phyloP scores from a whole-genome alignment of 495 filamentous ascomycete genomes.

The Penicillium parvum region DNA sequence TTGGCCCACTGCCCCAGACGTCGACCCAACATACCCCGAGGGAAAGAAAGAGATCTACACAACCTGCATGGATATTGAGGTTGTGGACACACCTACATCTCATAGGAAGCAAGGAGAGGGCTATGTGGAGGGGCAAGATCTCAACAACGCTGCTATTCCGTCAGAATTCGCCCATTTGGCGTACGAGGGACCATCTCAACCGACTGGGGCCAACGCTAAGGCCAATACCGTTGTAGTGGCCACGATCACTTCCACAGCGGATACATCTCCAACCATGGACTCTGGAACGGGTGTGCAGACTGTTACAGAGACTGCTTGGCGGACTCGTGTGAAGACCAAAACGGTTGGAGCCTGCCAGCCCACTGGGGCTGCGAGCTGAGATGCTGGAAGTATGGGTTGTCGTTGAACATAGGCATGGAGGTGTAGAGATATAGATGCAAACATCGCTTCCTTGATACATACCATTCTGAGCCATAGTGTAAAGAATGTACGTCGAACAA shows the following conservation, averaged over 20 bases:
- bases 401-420: no score
- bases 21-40: constrained; percentile 42
- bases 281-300: background rate
- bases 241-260: background rate
- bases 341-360: constrained; percentile 2
- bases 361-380: background rate
- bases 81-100: constrained; percentile 37
- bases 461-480: background rate
- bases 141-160: constrained; percentile 37
- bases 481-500: background rate
- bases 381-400: no score
- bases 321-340: constrained; percentile 14
- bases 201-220: no score
- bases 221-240: background rate
- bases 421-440: no score
- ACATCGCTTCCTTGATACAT: background rate
- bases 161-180: constrained; percentile 30
- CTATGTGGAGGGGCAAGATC: constrained; percentile 31
- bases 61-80: constrained; percentile 72
- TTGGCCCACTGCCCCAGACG: constrained; percentile 59
- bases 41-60: constrained; percentile 72
- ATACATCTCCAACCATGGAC: background rate
- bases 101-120: constrained; percentile 3
- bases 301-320: constrained; percentile 21
- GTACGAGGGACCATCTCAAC: background rate